Conservation (phyloP, 169 alveolate genomes). For the Cryptosporidium sp. region DNA sequence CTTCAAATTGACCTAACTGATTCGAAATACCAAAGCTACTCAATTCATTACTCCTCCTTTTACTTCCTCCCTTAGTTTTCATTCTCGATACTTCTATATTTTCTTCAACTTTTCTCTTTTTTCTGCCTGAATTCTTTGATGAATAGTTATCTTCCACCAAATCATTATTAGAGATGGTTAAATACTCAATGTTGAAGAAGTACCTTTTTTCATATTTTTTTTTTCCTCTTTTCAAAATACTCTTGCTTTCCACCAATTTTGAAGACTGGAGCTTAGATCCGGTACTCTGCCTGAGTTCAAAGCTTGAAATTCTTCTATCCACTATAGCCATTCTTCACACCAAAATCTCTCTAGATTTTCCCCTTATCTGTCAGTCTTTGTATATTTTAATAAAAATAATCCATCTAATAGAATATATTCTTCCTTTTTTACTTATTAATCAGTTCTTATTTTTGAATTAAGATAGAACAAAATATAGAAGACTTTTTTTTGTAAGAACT, state of each 20-base stretch:
- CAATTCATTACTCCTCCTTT: background rate
- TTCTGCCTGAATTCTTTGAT: background rate
- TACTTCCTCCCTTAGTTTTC: background rate
- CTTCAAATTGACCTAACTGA: background rate
- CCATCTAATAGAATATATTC: background rate
- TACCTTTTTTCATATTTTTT: constrained; percentile 33
- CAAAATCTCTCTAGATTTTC: no score
- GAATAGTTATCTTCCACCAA: background rate
- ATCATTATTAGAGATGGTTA: background rate
- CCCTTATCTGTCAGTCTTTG: background rate
- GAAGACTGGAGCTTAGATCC: constrained; percentile 14
- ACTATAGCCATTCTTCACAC: background rate
- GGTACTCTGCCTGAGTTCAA: constrained; percentile 24
- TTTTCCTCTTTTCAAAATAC: background rate
- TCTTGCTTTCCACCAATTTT: constrained; percentile 18
- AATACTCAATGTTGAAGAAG: constrained; percentile 12
- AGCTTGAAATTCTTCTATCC: constrained; percentile 30
- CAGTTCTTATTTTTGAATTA: no score
- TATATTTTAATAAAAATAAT: no score
- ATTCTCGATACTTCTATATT: background rate
- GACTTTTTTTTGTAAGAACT: no score
- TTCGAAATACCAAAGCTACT: background rate
- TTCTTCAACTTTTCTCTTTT: background rate
- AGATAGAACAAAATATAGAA: no score
- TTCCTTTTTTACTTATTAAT: background rate